phyloP scores from a whole-genome alignment of 805 yeast genomes.

The Clavispora vitiphila region DNA sequence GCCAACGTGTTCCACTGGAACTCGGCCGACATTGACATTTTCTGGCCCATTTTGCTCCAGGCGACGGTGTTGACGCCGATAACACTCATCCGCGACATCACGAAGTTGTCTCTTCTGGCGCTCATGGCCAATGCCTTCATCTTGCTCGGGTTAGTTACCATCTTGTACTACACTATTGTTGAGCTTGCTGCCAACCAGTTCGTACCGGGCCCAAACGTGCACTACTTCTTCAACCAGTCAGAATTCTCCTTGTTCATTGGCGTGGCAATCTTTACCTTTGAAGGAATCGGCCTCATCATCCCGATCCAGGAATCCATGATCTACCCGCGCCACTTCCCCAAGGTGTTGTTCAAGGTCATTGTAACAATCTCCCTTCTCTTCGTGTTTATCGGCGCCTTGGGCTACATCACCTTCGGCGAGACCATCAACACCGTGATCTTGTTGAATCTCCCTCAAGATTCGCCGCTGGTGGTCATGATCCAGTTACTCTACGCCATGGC shows the following conservation, averaged over 20 bases:
- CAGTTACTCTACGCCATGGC: constrained; percentile 73
- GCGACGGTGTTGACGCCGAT: constrained; percentile 59
- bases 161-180: constrained; percentile 48
- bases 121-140: constrained; percentile 68
- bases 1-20: constrained; percentile 42
- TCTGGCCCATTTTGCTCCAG: constrained; percentile 50
- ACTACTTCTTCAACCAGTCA: constrained; percentile 45
- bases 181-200: constrained; percentile 42
- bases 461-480: constrained; percentile 55
- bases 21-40: constrained; percentile 31
- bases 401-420: constrained; percentile 67
- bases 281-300: constrained; percentile 76
- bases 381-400: constrained; percentile 59
- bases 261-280: constrained; percentile 83
- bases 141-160: constrained; percentile 59
- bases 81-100: constrained; percentile 69
- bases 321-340: constrained; percentile 67
- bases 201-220: constrained; percentile 44
- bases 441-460: constrained; percentile 64
- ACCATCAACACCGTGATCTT: constrained; percentile 63
- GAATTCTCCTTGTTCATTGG: constrained; percentile 73
- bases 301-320: constrained; percentile 82
- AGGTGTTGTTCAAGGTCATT: constrained; percentile 57
- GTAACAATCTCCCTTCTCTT: constrained; percentile 58
- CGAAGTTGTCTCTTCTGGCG: constrained; percentile 69